Base-by-base conservation (phyloP, 371 early-diverging fungal genomes). In the Mortierella sp. region DNA sequence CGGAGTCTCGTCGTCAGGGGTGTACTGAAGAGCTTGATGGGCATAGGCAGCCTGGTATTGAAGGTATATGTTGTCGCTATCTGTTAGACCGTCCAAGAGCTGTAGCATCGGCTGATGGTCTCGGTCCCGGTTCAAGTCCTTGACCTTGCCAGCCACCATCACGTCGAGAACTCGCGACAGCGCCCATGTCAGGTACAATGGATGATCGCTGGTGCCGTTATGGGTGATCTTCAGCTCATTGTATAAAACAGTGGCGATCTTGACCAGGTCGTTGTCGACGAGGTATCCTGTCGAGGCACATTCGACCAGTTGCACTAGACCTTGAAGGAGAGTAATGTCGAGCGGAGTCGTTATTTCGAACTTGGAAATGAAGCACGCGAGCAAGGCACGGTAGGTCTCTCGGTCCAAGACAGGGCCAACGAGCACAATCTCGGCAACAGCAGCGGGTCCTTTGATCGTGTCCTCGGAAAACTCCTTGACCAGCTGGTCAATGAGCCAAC, bases 41-140 rank as follows among this genome's bases (percentile, higher is more conserved):
- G 70, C 70, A 4, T 70, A 70, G 19, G 70, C 44, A 2, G 70
- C 70, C 19, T 70, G 70, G 45, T 55, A 61, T 3, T 44, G 26
- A 2, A 70, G 26, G 24, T 43, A 61, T 16, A 61, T 58, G 44
- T 70, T 61, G 5, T 22, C 1, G 61, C 22, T 58, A 2, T 14
- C 9, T 41, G 26, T 39, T 61, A 70, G 19, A 6, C 34, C 19
- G 0, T 55, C 29, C 70, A 70, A 29, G 14, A 37, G 31, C 2
- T 10, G 6, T 0, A 11, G n/a, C 4, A 70, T 43, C 9, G 70
- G 70, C 43, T 55, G 61, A 29, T 70, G 70, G 26, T 47, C 11
- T 34, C 40, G 19, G 29, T 47, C 71, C 4, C 65, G 71, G n/a
- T 39, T 45, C n/a, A 71, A 7, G 19, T 37, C 64, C 11, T 47